phyloP scores from a whole-genome alignment of 1,284 basidiomycete species.

The Baeospora myosura region DNA sequence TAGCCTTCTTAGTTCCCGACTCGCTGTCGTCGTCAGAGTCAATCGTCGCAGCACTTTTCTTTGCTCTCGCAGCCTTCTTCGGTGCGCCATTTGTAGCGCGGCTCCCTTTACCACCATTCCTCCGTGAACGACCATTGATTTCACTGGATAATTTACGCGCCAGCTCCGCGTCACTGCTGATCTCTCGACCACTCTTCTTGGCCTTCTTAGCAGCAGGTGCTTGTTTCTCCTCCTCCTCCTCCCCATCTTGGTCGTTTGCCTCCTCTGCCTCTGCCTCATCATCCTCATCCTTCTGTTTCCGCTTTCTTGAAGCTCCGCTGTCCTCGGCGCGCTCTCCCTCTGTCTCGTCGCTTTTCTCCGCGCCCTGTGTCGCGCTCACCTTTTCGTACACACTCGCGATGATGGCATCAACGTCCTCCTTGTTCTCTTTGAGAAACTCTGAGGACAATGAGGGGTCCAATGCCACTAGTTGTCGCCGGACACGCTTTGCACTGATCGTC shows the following conservation, averaged over 20 bases:
- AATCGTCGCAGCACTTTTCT: conserved; percentile 50
- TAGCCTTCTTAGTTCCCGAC: conserved; percentile 30
- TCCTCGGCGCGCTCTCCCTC: conserved; percentile 23
- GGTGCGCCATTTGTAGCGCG: conserved; percentile 31
- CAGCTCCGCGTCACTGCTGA: conserved; percentile 55
- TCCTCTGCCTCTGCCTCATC: conserved; percentile 25
- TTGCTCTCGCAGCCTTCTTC: conserved; percentile 32
- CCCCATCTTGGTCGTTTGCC: conserved; percentile 27
- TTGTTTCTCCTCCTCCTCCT: conserved; percentile 22
- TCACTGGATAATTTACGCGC: conserved; percentile 66
- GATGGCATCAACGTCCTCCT: conserved; percentile 48
- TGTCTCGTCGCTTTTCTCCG: conserved; percentile 25
- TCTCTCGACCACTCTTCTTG: conserved; percentile 19
- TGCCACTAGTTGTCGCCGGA: conserved; percentile 56
- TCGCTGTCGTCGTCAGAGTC: conserved; percentile 49
- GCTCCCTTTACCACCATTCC: conserved; percentile 29
- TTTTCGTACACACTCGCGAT: conserved; percentile 55
- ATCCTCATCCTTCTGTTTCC: conserved; percentile 31
- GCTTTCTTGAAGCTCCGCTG: conserved; percentile 20
- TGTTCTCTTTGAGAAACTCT: conserved; percentile 52
- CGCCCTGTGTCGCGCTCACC: conserved; percentile 35
- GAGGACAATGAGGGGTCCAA: conserved; percentile 43
- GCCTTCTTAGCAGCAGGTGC: conserved; percentile 29
- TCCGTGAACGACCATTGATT: conserved; percentile 57
- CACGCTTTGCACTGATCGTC: conserved; percentile 73